Conservation (phyloP, 2,329 filamentous ascomycete genomes). For the Aureobasidium sp. region DNA sequence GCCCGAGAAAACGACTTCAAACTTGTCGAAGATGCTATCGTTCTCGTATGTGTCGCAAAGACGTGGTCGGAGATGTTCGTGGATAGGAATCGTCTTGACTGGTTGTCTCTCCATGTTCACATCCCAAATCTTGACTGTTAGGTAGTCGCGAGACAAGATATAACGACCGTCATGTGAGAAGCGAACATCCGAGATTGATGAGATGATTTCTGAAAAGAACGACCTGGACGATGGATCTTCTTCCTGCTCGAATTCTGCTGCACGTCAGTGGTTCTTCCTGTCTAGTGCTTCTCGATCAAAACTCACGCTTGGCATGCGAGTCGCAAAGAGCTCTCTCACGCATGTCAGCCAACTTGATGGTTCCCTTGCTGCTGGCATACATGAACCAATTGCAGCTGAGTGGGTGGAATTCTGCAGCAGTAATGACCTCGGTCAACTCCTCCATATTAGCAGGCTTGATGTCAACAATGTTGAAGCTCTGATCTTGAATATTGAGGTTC, state of each 20-base stretch:
- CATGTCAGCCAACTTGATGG: constrained; percentile 98
- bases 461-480: constrained; percentile 99
- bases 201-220: constrained; percentile 99
- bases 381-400: constrained; percentile 99
- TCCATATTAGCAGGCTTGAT: constrained; percentile 99
- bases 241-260: constrained; percentile 91
- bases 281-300: background rate
- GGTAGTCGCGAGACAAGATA: constrained; percentile 93
- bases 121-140: constrained; percentile 99
- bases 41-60: constrained; percentile 99
- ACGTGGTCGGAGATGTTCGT: constrained; percentile 88
- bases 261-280: constrained; percentile 15
- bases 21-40: constrained; percentile 99
- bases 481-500: constrained; percentile 98
- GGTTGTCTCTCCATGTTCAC: constrained; percentile 98
- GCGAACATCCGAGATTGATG: constrained; percentile 95
- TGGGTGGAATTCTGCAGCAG: constrained; percentile 94
- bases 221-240: constrained; percentile 94
- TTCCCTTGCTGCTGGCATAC: constrained; percentile 98
- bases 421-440: constrained; percentile 97
- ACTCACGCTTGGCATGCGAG: constrained; percentile 86
- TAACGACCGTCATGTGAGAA: constrained; percentile 96
- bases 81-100: constrained; percentile 96
- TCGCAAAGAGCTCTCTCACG: constrained; percentile 93
- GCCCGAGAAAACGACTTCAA: constrained; percentile 97